These are phyloP conservation scores for Cercospora sp. DNA, from an alignment of 2,329 filamentous ascomycete species.

Conservation along the genomic window DNA sequence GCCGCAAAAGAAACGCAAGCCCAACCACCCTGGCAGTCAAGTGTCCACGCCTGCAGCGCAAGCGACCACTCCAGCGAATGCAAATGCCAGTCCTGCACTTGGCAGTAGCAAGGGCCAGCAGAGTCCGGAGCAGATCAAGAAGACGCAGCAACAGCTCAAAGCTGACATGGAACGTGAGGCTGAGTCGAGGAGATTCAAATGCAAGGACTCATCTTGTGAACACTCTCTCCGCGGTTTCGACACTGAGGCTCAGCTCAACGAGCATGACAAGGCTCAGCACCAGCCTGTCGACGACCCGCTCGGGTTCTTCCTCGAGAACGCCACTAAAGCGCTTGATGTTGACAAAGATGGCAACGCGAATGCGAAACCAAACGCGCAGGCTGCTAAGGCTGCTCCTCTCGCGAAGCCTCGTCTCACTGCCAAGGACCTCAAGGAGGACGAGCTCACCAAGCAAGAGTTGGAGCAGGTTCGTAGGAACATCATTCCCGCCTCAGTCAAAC, in stretches of 20 bases:
- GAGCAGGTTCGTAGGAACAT: constrained; percentile 20
- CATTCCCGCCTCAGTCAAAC: constrained; percentile 16
- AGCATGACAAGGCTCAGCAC: constrained; percentile 57
- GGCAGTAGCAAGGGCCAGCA: constrained; percentile 36
- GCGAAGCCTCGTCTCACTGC: constrained; percentile 20
- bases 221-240: constrained; percentile 56
- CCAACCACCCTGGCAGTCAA: constrained; percentile 42
- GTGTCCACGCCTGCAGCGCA: constrained; percentile 44
- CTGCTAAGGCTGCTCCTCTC: constrained; percentile 6
- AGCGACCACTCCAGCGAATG: constrained; percentile 39
- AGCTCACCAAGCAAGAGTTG: constrained; percentile 19
- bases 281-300: constrained; percentile 56
- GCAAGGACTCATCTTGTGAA: constrained; percentile 54
- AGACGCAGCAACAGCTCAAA: constrained; percentile 37
- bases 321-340: constrained; percentile 48
- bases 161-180: constrained; percentile 45
- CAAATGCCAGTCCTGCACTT: constrained; percentile 43
- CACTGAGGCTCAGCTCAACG: constrained; percentile 48
- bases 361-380: constrained; percentile 32
- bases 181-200: constrained; percentile 54
- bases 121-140: constrained; percentile 51
- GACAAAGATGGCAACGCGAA: constrained; percentile 47
- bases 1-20: constrained; percentile 57
- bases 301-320: constrained; percentile 56
- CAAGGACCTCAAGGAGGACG: constrained; percentile 21